These are phyloP conservation scores for Xylaria sp. DNA, from an alignment of 2,329 filamentous ascomycete species.

Conservation along the genomic window DNA sequence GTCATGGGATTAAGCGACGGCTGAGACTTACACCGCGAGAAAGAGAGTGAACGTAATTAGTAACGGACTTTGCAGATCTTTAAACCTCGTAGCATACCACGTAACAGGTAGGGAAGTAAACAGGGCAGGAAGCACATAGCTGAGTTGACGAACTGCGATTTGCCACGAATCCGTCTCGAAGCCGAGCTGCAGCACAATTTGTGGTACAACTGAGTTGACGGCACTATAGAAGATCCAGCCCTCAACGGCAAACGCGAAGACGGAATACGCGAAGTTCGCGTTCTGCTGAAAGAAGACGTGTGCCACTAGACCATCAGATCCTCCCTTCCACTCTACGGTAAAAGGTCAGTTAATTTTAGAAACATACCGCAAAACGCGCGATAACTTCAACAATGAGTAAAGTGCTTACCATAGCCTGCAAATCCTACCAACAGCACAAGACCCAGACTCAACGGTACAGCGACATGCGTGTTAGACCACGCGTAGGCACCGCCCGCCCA, in stretches of 20 bases:
- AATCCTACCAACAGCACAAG: slow-evolving; percentile 56
- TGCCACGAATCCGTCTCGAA: slow-evolving; percentile 59
- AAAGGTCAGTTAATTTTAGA: not conserved
- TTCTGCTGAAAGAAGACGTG: slow-evolving; percentile 66
- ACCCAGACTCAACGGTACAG: slow-evolving; percentile 56
- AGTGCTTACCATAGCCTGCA: slow-evolving; percentile 53
- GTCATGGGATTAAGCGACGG: not conserved
- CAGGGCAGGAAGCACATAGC: slow-evolving; percentile 55
- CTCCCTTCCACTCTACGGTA: slow-evolving; percentile 63
- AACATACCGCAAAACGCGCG: not conserved
- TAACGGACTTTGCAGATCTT: slow-evolving; percentile 61
- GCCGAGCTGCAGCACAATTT: slow-evolving; percentile 61
- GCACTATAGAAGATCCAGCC: slow-evolving; percentile 69
- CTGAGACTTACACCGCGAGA: slow-evolving; percentile 56
- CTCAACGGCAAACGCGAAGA: slow-evolving; percentile 67
- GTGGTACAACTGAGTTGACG: slow-evolving; percentile 62
- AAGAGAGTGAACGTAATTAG: slow-evolving; percentile 60
- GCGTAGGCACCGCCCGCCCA: slow-evolving; percentile 58
- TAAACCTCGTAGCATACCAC: slow-evolving; percentile 59
- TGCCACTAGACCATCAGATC: slow-evolving; percentile 64
- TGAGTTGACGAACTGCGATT: slow-evolving; percentile 61
- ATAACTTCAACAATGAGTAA: not conserved
- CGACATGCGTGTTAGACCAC: slow-evolving; percentile 55
- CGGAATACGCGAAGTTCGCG: slow-evolving; percentile 65
- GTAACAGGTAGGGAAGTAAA: slow-evolving; percentile 57